phyloP scores from a whole-genome alignment of 1,139 yeast genomes.

The Pichia sp. region DNA sequence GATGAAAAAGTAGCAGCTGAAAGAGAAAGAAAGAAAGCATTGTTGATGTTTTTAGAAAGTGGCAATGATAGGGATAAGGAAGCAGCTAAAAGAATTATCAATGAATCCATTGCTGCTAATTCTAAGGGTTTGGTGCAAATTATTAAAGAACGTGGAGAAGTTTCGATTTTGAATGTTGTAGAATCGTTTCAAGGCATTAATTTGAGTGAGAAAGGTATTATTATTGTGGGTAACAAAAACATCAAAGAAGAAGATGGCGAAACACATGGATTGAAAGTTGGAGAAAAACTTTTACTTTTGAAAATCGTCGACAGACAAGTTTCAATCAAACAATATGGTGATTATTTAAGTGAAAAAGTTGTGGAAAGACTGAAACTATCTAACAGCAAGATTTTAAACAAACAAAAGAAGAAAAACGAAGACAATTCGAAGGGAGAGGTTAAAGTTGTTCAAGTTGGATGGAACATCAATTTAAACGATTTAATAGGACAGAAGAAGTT shows the following conservation, averaged over 20 bases:
- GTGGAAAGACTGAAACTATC: slow-evolving; percentile 13
- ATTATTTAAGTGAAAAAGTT: slow-evolving; percentile 28
- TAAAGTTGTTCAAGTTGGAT: slow-evolving; percentile 37
- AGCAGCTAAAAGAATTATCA: slow-evolving; percentile 20
- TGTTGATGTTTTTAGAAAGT: slow-evolving; percentile 10
- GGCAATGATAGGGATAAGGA: slow-evolving; percentile 24
- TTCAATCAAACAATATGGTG: slow-evolving; percentile 35
- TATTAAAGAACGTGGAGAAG: slow-evolving; percentile 15
- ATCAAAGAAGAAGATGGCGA: slow-evolving; percentile 9
- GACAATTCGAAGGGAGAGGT: slow-evolving; percentile 18
- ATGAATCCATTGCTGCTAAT: slow-evolving; percentile 14
- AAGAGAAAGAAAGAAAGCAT: slow-evolving; percentile 1
- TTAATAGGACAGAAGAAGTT: slow-evolving; percentile 37
- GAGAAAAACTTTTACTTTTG: slow-evolving; percentile 29
- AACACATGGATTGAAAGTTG: slow-evolving; percentile 3
- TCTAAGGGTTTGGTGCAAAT: slow-evolving; percentile 17
- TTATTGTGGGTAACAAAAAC: slow-evolving; percentile 15
- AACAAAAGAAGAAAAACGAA: slow-evolving; percentile 25
- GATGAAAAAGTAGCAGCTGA: slow-evolving; percentile 1
- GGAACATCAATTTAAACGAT: slow-evolving; percentile 40
- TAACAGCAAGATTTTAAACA: slow-evolving; percentile 20
- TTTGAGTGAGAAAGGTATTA: slow-evolving; percentile 20
- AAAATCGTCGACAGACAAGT: slow-evolving; percentile 30
- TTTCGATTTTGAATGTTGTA: slow-evolving; percentile 11
- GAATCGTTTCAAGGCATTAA: slow-evolving; percentile 16